Evolutionary conservation across 305 asterid species (phyloP), one percentile per base, ranked within the genome.

Genomic region (Vinca major): DNA sequence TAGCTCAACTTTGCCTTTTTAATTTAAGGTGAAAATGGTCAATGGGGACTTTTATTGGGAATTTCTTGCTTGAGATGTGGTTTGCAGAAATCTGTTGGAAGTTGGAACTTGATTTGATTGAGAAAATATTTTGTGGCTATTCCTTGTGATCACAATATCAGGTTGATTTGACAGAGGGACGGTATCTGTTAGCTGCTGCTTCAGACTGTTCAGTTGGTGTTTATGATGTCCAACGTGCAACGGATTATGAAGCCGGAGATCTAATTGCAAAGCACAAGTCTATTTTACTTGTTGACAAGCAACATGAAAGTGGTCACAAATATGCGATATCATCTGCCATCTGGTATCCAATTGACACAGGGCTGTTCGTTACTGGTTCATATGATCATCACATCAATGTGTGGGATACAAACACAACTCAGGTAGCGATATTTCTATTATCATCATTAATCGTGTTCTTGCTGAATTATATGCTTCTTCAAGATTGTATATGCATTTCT

Each of bases 91-190:
- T 61, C 6, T 63, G 47, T 52, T 76, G 67, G 52, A 63, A 67
- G 65, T 53, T 64, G 40, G 67, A 54, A 53, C 33, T 26, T 77
- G 67, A 68, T 75, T 65, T 78, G 69, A 70, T 69, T 77, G 63
- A 72, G 57, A 78, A 71, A 72, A 37, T 58, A 68, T 62, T 67
- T 63, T 78, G 76, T 79, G 85, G 80, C 76, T 84, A 67, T 58
- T 73, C 72, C 21, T 80, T 80, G 68, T 80, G 88, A 83, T 85
- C 85, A 85, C 86, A 79, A 83, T 81, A 78, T 83, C 96, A 90
- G 97, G 96, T 90, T 85, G 99, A 93, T 87, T 87, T 93, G 89
- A 93, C 95, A 78, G 99, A 90, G 85, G 88, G 95, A 20, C 85
- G 99, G 56, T 93, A 93, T 80, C 84, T 93, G 70, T 78, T 93